Percentiles rank a stretch among this genome's conserved stretches.
Conservation (phyloP, 805 yeast genomes). For the Saccharomycopsis fodiens region DNA sequence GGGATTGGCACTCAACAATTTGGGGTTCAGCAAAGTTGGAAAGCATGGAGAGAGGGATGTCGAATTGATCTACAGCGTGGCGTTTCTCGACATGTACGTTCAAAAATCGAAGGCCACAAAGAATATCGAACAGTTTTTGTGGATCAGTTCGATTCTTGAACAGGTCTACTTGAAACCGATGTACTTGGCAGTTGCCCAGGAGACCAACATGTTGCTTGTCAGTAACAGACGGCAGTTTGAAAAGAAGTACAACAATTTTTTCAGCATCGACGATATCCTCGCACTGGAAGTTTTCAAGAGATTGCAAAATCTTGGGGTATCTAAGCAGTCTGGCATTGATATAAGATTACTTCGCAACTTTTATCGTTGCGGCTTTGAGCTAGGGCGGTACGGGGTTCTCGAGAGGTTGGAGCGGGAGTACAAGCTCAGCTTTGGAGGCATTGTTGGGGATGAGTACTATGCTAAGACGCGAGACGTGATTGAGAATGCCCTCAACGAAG, state of each 20-base stretch:
- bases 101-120: neutral
- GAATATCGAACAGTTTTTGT: neutral
- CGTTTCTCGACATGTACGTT: neutral
- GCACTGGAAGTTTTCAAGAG: constrained; percentile 8
- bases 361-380: constrained; percentile 3
- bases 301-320: neutral
- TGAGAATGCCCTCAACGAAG: constrained; percentile 2
- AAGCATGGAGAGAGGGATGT: neutral
- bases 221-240: constrained; percentile 9
- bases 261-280: constrained; percentile 13
- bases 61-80: neutral
- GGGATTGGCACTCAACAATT: constrained; percentile 5
- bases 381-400: constrained; percentile 2
- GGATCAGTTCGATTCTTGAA: constrained; percentile 1
- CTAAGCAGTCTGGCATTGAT: neutral
- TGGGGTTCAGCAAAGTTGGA: neutral
- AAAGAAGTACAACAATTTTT: constrained; percentile 11
- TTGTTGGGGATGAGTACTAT: constrained; percentile 2
- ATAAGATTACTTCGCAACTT: neutral
- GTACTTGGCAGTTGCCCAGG: neutral
- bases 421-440: constrained; percentile 9
- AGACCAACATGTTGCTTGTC: constrained; percentile 6
- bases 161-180: constrained; percentile 6
- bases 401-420: constrained; percentile 1
- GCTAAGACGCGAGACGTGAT: neutral